Evolutionary conservation across 148 eudicot genomes (phyloP).

Genomic region (Rhododendron williamsianum): DNA sequence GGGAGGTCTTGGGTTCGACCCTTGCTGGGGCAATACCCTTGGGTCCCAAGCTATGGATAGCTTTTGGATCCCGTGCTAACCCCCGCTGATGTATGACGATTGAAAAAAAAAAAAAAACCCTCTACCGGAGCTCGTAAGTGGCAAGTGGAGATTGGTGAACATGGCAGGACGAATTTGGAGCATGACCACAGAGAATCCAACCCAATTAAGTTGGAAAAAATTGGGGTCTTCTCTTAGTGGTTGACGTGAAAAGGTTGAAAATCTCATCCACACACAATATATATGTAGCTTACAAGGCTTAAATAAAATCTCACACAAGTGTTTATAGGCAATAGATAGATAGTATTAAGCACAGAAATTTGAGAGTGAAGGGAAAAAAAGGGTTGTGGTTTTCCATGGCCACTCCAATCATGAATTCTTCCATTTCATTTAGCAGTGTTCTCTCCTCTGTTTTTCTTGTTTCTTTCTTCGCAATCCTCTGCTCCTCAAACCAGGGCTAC

Average conservation of each 20-base stretch:
- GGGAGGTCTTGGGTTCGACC: too few relatives aligned
- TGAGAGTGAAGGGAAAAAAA: not conserved
- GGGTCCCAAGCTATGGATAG: too few relatives aligned
- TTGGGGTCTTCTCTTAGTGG: not conserved
- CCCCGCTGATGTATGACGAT: too few relatives aligned
- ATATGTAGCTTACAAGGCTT: not conserved
- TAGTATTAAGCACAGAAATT: not conserved
- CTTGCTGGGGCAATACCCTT: too few relatives aligned
- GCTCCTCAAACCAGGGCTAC: not conserved
- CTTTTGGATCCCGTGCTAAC: too few relatives aligned
- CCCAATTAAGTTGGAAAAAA: not conserved
- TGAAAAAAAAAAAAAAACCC: not conserved
- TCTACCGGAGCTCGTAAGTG: not conserved
- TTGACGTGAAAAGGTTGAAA: constrained; percentile 1
- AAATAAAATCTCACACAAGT: not conserved
- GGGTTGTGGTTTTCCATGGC: not conserved
- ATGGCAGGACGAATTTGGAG: not conserved
- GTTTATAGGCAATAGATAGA: not conserved
- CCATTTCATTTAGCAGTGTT: not conserved
- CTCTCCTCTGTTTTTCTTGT: constrained; percentile 9
- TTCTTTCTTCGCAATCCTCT: not conserved
- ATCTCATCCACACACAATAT: not conserved
- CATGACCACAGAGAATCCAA: not conserved
- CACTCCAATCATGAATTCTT: not conserved
- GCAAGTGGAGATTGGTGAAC: not conserved